phyloP scores from a whole-genome alignment of 2,329 filamentous ascomycete species.

The Zalaria sp. region DNA sequence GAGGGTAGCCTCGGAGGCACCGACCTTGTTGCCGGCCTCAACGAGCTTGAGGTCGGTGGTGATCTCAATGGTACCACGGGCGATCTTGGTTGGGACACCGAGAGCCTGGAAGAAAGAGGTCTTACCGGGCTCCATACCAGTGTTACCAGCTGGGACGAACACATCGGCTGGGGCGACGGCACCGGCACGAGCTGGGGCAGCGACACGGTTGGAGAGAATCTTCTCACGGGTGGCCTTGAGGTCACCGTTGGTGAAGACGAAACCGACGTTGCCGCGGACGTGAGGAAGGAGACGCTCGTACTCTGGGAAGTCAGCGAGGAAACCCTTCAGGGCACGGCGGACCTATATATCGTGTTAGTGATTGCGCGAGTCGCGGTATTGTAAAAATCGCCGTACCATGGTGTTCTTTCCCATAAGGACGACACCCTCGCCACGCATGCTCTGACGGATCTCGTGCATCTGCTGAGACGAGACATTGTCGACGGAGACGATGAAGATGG shows the following conservation, averaged over 20 bases:
- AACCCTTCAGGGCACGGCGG: constrained; percentile 93
- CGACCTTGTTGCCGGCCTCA: constrained; percentile 85
- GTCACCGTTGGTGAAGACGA: constrained; percentile 98
- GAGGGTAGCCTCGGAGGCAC: constrained; percentile 94
- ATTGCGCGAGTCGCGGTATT: neutral
- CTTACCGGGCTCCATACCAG: constrained; percentile 99
- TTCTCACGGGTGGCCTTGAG: constrained; percentile 87
- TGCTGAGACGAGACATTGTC: constrained; percentile 99
- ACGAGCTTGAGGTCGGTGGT: constrained; percentile 96
- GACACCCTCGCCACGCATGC: constrained; percentile 81
- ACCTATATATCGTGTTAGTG: constrained; percentile 38
- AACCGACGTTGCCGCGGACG: constrained; percentile 83
- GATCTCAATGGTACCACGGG: constrained; percentile 99
- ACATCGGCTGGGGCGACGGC: constrained; percentile 88
- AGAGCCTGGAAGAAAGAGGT: constrained; percentile 99
- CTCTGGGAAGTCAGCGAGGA: constrained; percentile 80
- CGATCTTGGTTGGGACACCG: constrained; percentile 99
- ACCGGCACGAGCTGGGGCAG: constrained; percentile 94
- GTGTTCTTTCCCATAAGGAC: constrained; percentile 99
- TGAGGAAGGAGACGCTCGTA: constrained; percentile 95
- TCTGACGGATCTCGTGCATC: constrained; percentile 98
- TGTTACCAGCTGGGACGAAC: constrained; percentile 95
- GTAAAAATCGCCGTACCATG: constrained; percentile 52
- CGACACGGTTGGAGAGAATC: constrained; percentile 94
- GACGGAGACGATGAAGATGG: constrained; percentile 76